phyloP scores from a whole-genome alignment of 169 alveolate species.

The Blepharisma undulans region DNA sequence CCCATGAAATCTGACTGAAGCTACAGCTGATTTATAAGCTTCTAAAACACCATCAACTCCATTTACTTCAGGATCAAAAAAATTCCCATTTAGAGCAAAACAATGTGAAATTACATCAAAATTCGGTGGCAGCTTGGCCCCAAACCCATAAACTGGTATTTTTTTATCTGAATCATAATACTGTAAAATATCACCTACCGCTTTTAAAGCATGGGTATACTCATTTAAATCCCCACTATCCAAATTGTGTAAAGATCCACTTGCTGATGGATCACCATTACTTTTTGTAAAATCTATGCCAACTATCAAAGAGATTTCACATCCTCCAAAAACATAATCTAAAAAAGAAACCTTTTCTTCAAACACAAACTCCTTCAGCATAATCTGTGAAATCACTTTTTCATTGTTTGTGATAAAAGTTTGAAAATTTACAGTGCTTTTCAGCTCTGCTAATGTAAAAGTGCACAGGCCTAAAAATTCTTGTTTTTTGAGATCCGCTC shows the following conservation, averaged over 20 bases:
- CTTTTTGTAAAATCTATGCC: constrained; percentile 85
- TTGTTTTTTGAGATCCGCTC: constrained; percentile 26
- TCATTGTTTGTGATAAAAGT: constrained; percentile 35
- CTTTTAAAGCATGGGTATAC: constrained; percentile 72
- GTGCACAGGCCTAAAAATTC: not conserved
- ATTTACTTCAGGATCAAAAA: constrained; percentile 76
- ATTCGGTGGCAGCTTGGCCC: constrained; percentile 72
- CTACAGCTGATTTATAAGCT: constrained; percentile 62
- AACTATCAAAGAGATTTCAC: constrained; percentile 72
- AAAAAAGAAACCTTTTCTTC: constrained; percentile 54
- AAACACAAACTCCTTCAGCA: not conserved
- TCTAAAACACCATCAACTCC: constrained; percentile 70
- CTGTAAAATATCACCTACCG: constrained; percentile 71
- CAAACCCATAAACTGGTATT: constrained; percentile 86
- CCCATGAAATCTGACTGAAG: constrained; percentile 65
- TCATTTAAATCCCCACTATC: constrained; percentile 49
- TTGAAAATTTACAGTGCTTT: constrained; percentile 31
- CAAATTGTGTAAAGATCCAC: constrained; percentile 55
- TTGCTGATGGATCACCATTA: constrained; percentile 63
- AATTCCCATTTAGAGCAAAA: constrained; percentile 81
- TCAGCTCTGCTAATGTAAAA: constrained; percentile 41
- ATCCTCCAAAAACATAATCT: constrained; percentile 80
- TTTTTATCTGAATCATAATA: constrained; percentile 78
- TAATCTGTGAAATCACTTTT: not conserved
- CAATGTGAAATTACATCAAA: constrained; percentile 72